Base-by-base conservation (phyloP, 2,329 filamentous ascomycete genomes). In the Diaporthe eres region DNA sequence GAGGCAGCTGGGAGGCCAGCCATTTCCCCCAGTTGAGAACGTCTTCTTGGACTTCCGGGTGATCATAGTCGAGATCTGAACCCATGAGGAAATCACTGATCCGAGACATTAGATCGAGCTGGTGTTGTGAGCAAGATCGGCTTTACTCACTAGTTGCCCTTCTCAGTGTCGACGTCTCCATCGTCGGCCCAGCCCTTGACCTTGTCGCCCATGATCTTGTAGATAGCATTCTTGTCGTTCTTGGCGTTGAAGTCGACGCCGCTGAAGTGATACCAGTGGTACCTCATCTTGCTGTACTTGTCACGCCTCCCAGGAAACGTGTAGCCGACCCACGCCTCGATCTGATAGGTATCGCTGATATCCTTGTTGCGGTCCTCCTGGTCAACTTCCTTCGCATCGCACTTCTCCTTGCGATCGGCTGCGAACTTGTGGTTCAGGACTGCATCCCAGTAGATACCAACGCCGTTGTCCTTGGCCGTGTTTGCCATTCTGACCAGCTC, bases 381-480 rank as follows among this genome's bases (percentile, higher is more conserved):
- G 80, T 94, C 89, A 34, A 94, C 93, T 81, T 92, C 91, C 60
- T 93, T 87, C 2, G 91, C 92, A 75, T 85, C 84, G 74, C 90
- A 92, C 72, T 88, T 88, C 81, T 94, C 93, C 37, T 88, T 91
- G 71, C 86, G 88, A 81, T 95, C 93, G 22, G 92, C 93, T 4
- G 90, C 92, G n/a, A 93, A 92, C 81, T 93, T 94, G 82, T 95
- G 93, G 80, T 94, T 95, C 44, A 95, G 85, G 2, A 95, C 93
- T 3, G 92, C 92, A 82, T 95, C 93, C 90, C 92, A 94, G 78
- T 93, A 91, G 1, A 94, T 82, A 0, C 90, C 90, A 9, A 94
- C 86, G 0, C 88, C 90, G 53, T 88, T 80, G 34, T 90, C 85
- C 65, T 90, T 88, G 3, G 92, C 91, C 10, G 86, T 84, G 34